Percentiles rank a stretch among this genome's conserved stretches.
phyloP scores from a whole-genome alignment of 495 filamentous ascomycete genomes.

The Penicillium daleae region DNA sequence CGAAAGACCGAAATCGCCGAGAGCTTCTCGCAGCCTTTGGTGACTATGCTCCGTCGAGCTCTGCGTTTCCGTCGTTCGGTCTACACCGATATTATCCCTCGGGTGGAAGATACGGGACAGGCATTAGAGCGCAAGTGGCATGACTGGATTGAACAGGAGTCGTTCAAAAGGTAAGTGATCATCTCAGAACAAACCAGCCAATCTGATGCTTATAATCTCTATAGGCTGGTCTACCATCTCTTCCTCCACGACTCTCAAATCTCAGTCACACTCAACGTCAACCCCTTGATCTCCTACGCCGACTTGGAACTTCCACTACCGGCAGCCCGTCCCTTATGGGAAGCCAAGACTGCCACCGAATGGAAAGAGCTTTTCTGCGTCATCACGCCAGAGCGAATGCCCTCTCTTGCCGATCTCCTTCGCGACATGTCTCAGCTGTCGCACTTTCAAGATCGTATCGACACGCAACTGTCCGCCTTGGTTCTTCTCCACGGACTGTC shows the following conservation, averaged over 20 bases:
- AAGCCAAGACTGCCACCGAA: conserved; percentile 54
- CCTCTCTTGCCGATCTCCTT: conserved; percentile 55
- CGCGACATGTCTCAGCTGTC: conserved; percentile 53
- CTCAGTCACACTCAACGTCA: conserved; percentile 59
- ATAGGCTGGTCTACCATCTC: conserved; percentile 58
- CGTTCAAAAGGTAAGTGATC: conserved; percentile 56
- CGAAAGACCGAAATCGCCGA: conserved; percentile 72
- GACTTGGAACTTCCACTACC: conserved; percentile 65
- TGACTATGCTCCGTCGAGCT: conserved; percentile 54
- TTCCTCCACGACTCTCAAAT: conserved; percentile 62
- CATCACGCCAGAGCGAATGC: conserved; percentile 38
- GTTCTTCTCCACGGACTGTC: conserved; percentile 62
- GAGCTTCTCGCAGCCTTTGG: conserved; percentile 55
- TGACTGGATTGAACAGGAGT: conserved; percentile 58
- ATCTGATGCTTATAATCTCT: not conserved
- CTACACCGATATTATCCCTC: conserved; percentile 49
- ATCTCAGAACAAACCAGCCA: no score
- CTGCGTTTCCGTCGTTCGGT: conserved; percentile 40
- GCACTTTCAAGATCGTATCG: conserved; percentile 45
- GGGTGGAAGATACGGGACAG: conserved; percentile 49
- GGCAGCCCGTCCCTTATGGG: conserved; percentile 56
- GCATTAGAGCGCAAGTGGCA: conserved; percentile 61
- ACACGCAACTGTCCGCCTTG: conserved; percentile 53
- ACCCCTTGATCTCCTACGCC: conserved; percentile 63
- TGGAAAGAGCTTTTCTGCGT: conserved; percentile 59